phyloP scores from a whole-genome alignment of 1,139 yeast genomes.

The Geotrichum siamense region DNA sequence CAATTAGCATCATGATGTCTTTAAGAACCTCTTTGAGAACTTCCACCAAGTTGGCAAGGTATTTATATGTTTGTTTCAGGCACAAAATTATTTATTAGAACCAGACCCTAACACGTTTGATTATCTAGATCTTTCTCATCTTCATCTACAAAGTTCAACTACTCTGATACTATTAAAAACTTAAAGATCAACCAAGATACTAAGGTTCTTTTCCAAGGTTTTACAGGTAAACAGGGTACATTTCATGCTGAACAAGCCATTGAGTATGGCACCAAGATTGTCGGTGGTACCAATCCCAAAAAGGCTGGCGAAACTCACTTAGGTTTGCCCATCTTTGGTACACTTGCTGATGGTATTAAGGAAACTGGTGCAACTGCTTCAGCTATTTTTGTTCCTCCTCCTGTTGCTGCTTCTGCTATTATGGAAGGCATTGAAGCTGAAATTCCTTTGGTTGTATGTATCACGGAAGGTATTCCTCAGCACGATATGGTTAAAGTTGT shows the following conservation, averaged over 20 bases:
- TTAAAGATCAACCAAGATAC: slow-evolving; percentile 78
- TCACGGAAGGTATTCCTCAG: slow-evolving; percentile 98
- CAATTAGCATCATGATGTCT: slow-evolving; percentile 1
- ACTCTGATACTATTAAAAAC: slow-evolving; percentile 73
- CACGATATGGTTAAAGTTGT: slow-evolving; percentile 96
- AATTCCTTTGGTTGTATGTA: slow-evolving; percentile 88
- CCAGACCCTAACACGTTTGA: background rate
- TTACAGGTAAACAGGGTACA: slow-evolving; percentile 95
- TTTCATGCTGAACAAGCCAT: slow-evolving; percentile 95
- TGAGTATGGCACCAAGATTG: slow-evolving; percentile 79
- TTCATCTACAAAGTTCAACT: slow-evolving; percentile 30
- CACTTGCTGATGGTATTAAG: slow-evolving; percentile 79
- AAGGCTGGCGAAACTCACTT: slow-evolving; percentile 89
- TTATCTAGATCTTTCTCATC: slow-evolving; percentile 29
- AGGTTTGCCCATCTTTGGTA: slow-evolving; percentile 82
- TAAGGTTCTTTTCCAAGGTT: slow-evolving; percentile 94
- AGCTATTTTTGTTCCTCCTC: slow-evolving; percentile 96
- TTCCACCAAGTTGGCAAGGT: slow-evolving; percentile 5
- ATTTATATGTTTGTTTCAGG: background rate
- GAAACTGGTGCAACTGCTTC: slow-evolving; percentile 91
- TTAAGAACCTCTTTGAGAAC: background rate
- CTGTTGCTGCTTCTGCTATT: slow-evolving; percentile 90
- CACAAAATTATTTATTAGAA: too few species aligned
- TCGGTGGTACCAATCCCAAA: slow-evolving; percentile 98
- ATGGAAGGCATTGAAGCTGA: slow-evolving; percentile 97